Evolutionary conservation across 2,329 filamentous ascomycete genomes (phyloP), one percentile per base, ranked within the genome.

Genomic region (Huntiella decipiens): DNA sequence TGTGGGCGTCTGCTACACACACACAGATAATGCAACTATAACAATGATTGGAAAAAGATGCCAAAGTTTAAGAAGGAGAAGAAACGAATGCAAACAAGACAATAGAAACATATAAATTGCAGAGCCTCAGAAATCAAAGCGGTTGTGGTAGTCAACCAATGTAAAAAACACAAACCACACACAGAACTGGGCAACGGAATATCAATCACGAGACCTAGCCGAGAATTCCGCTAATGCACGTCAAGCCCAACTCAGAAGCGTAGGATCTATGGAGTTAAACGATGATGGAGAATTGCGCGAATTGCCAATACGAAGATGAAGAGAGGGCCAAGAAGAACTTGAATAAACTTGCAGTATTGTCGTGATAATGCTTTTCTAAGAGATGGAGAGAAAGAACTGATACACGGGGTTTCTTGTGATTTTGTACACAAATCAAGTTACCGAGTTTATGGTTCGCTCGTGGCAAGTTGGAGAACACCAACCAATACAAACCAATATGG

Each of bases 141-240:
- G 34, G 34, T n/a, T 15, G 12, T n/a, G 5, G 15, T 4, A 36
- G 11, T 6, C 12, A 36, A 36, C 3, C 12, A 11, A 36, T 12
- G 11, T n/a, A 11, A 36, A 16, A 36, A 36, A n/a, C 34, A n/a
- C 15, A 16, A 36, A 36, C 34, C 15, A 10, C 34, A 36, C 12
- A n/a, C 15, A 16, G 34, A n/a, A 36, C 11, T 15, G 34, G 34
- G 15, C 16, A 43, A 43, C 11, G 13, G 31, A 15, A 12, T 16
- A 13, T 19, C n/a, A 47, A 47, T 47, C 45, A 47, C 45, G 45
- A 47, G 45, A 47, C 45, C 13, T 13, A 33, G 34, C 45, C 45
- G 39, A 38, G 15, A 35, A 34, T 38, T 43, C 38, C 45, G 39
- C 39, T 35, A 47, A 47, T 17, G 28, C 7, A 13, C 17, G 36